Conservation (phyloP, 1,284 basidiomycete species). For the Trichosporon sp. region DNA sequence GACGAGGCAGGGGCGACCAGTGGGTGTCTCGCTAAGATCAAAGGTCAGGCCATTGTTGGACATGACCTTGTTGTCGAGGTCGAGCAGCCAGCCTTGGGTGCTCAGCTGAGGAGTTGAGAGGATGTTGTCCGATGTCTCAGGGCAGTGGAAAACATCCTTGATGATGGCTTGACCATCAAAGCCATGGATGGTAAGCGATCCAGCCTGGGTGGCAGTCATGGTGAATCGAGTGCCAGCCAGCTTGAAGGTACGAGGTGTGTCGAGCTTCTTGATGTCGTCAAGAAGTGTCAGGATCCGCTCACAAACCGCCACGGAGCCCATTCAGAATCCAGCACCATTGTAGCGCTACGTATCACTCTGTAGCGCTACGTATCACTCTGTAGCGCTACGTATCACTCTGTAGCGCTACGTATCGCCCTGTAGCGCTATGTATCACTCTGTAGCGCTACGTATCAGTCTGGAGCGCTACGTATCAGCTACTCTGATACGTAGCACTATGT, state of each 20-base stretch:
- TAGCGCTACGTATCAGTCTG: too few relatives aligned
- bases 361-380: too few relatives aligned
- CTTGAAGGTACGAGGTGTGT: neutral
- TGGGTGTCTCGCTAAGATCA: neutral
- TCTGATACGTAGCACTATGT: too few relatives aligned
- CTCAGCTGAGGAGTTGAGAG: neutral
- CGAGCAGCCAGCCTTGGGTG: neutral
- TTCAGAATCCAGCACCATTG: too few relatives aligned
- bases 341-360: too few relatives aligned
- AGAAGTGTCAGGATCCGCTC: too few relatives aligned
- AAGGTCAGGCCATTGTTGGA: neutral
- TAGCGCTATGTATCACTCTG: too few relatives aligned
- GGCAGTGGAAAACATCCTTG: neutral
- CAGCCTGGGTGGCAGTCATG: neutral
- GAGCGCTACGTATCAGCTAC: too few relatives aligned
- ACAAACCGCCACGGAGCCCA: too few relatives aligned
- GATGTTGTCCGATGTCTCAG: constrained; percentile 2
- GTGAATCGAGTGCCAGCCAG: neutral
- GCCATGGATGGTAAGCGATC: neutral
- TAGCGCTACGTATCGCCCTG: too few relatives aligned
- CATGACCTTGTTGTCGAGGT: neutral
- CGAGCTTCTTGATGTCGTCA: neutral
- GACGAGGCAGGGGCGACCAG: constrained; percentile 1
- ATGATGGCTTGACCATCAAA: neutral
- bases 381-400: too few relatives aligned